Percentiles rank a stretch among this genome's conserved stretches.
phyloP scores from a whole-genome alignment of 2,329 filamentous ascomycete genomes.

The Alternaria postmessia region DNA sequence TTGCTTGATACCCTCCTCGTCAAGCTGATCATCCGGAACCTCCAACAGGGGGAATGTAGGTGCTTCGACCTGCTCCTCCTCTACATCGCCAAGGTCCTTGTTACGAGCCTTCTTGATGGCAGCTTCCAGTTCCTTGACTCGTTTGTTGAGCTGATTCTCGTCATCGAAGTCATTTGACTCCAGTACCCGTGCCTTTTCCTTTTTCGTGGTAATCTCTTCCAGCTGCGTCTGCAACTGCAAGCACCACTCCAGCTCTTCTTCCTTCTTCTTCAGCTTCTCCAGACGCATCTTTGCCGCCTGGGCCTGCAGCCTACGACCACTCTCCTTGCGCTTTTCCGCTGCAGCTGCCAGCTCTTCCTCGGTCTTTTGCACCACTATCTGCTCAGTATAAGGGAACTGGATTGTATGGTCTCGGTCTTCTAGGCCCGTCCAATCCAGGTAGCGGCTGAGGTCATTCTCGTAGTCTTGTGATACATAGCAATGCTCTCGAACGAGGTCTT shows the following conservation, averaged over 20 bases:
- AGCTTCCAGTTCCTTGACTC: conserved; percentile 88
- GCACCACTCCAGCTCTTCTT: conserved; percentile 94
- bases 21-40: conserved; percentile 87
- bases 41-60: conserved; percentile 90
- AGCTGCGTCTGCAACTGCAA: conserved; percentile 80
- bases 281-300: conserved; percentile 97
- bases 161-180: conserved; percentile 94
- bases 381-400: conserved; percentile 93
- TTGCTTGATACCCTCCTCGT: conserved; percentile 88
- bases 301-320: conserved; percentile 87
- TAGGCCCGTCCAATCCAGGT: conserved; percentile 89
- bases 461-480: conserved; percentile 90
- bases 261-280: conserved; percentile 93
- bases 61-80: conserved; percentile 78
- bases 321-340: conserved; percentile 94
- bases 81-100: conserved; percentile 86
- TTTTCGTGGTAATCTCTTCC: conserved; percentile 81
- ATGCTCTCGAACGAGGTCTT: conserved; percentile 85
- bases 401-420: conserved; percentile 89
- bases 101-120: conserved; percentile 88
- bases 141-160: conserved; percentile 82
- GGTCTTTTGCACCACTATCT: conserved; percentile 87
- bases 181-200: conserved; percentile 77
- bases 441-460: conserved; percentile 76
- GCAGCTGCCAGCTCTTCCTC: conserved; percentile 91